phyloP scores from a whole-genome alignment of 1,284 basidiomycete species.

The Papiliotrema flavescens region DNA sequence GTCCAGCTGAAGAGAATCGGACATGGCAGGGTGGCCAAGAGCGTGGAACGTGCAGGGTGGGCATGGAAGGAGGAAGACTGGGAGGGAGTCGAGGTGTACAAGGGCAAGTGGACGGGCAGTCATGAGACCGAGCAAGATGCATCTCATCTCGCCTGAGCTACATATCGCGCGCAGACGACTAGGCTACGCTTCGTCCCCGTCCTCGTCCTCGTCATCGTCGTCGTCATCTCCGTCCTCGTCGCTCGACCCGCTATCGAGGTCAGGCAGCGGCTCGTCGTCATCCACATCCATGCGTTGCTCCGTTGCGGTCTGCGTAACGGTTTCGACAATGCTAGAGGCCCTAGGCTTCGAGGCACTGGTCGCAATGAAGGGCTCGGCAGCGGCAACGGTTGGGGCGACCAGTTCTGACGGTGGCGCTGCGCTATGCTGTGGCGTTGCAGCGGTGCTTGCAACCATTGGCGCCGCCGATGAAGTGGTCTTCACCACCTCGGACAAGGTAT shows the following conservation, averaged over 20 bases:
- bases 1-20: slow-evolving; percentile 62
- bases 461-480: not conserved
- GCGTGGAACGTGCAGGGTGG: slow-evolving; percentile 58
- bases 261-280: slow-evolving; percentile 57
- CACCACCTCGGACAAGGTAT: too few relatives aligned
- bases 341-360: too few relatives aligned
- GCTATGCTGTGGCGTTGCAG: not conserved
- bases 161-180: not conserved
- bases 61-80: slow-evolving; percentile 40
- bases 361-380: too few relatives aligned
- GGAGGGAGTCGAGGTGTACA: slow-evolving; percentile 47
- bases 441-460: not conserved
- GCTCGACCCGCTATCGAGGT: slow-evolving; percentile 41
- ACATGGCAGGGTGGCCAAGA: slow-evolving; percentile 59
- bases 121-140: not conserved
- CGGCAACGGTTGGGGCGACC: too few relatives aligned
- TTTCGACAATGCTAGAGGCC: too few relatives aligned
- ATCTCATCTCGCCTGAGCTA: not conserved
- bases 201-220: slow-evolving; percentile 42
- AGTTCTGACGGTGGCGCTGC: too few relatives aligned
- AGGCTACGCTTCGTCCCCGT: slow-evolving; percentile 13
- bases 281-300: too few relatives aligned
- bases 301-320: slow-evolving; percentile 1
- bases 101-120: slow-evolving; percentile 16
- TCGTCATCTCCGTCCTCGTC: slow-evolving; percentile 49